Conservation (phyloP, 2,329 filamentous ascomycete species). For the Fusarium cyanostomum region DNA sequence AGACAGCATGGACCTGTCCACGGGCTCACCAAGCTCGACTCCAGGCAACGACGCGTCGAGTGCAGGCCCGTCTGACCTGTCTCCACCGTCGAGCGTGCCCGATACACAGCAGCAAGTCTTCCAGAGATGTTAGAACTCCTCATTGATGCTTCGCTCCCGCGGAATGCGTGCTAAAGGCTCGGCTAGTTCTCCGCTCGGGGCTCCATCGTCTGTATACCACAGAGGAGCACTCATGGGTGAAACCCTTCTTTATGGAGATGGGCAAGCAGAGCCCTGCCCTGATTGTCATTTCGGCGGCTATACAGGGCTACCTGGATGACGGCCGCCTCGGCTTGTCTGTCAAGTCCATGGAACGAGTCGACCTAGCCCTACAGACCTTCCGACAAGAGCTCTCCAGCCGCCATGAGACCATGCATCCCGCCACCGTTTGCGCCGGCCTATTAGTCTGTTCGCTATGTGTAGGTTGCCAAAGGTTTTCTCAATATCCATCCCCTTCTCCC, state of each 20-base stretch:
- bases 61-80: conserved; percentile 9
- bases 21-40: conserved; percentile 7
- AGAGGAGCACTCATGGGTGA: conserved; percentile 36
- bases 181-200: conserved; percentile 30
- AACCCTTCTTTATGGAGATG: conserved; percentile 38
- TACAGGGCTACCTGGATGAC: conserved; percentile 39
- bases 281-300: conserved; percentile 30
- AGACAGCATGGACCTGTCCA: not conserved
- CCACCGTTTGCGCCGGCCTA: conserved; percentile 35
- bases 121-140: conserved; percentile 27
- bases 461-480: conserved; percentile 1
- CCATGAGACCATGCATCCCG: conserved; percentile 29
- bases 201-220: conserved; percentile 37
- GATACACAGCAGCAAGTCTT: conserved; percentile 31
- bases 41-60: conserved; percentile 19
- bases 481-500: not conserved
- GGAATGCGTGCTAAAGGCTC: conserved; percentile 8
- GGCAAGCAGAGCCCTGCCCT: conserved; percentile 37
- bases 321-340: conserved; percentile 24
- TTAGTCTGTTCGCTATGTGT: conserved; percentile 37
- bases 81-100: conserved; percentile 8
- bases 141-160: not conserved
- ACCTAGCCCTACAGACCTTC: conserved; percentile 35
- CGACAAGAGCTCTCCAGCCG: conserved; percentile 31
- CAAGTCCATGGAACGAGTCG: conserved; percentile 37